Base-by-base conservation (phyloP, 768 basidiomycete genomes). In the Boletus sensibilis region DNA sequence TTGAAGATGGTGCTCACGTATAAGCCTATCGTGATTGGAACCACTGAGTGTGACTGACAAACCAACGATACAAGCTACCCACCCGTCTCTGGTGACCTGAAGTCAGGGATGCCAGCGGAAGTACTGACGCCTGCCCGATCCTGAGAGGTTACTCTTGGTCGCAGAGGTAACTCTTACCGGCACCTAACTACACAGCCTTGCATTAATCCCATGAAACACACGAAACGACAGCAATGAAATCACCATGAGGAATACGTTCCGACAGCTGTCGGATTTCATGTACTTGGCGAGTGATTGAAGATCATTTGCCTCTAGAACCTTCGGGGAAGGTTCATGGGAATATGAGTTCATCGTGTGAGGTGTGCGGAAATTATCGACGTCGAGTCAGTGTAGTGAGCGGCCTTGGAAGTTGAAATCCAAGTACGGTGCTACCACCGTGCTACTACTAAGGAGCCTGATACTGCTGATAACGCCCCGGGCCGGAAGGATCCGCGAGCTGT, bases 91-190 rank as follows among this genome's bases (percentile, higher is more conserved):
- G 91, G 90, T 11, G 89, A 90, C 58, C 94, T 77, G 69, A 95
- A 97, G 72, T 97, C 93, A 13, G 94, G 94, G 27, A 92, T 93
- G 7, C 90, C 90, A 52, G 90, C 90, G 29, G 87, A 79, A 7
- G 90, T 92, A 59, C 86, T 88, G 46, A 91, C 80, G 18, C 90
- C 89, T 86, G 58, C 18, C 16, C 18, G 18, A 37, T 31, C 49
- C 5, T 67, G 25, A 58, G 44, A 54, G 50, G 20, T 35, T 34
- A 13, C 18, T 25, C 43, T 20, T 10, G 31, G 13, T 9, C 18
- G 34, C 18, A 29, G 37, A 35, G 40, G 27, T 51, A 43, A 46
- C 37, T 61, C 79, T 61, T 63, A 87, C 87, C 87, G 57, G 88
- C 87, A 40, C 88, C 88, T 21, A 88, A 68, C 87, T 90, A 59